Base-by-base conservation (phyloP, 352 stramenopile species). In the Phytophthora pseudosyringae region DNA sequence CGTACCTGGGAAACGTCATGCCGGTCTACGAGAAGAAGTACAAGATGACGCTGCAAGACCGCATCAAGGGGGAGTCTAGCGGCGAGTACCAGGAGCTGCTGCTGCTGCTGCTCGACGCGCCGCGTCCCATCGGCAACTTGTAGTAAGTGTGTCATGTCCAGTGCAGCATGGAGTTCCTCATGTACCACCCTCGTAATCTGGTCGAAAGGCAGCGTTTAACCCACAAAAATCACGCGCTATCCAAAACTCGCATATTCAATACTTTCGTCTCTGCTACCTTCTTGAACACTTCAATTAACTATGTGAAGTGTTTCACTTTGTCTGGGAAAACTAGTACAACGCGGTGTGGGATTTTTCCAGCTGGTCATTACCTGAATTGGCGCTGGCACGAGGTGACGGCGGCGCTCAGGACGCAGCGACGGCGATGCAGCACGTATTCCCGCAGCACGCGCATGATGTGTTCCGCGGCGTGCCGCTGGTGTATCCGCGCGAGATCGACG, bases 11-110 rank as follows among this genome's bases (percentile, higher is more conserved):
- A n/a, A 62, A 80, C 32, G 73, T 94, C 54, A 71, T 75, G 45
- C 58, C 68, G 15, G 67, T 71, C 25, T 94, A 83, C 59, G 71
- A 90, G 64, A 65, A 72, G 32, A 80, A 81, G 53, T 87, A 91
- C 73, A 71, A 78, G 51, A 86, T 67, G 67, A 73, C 78, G 57
- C 69, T 94, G 33, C 72, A 75, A 35, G 79, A 87, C 48, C 82
- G 80, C 67, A 76, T 92, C 46, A 39, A 82, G 48, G 73, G 54
- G 28, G 82, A 91, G 57, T 71, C 75, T 5, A 70, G 59, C 40
- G 85, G 83, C 47, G 69, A 88, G 40, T 91, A 89, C 77, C 69
- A 80, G 39, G 73, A 88, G 35, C 70, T 94, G 39, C 69, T 92
- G 31, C 43, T 94, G 38, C 58, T 76, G 49, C 67, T 94, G 8